Base-by-base conservation (phyloP, 768 basidiomycete species). In the Russula lepida region DNA sequence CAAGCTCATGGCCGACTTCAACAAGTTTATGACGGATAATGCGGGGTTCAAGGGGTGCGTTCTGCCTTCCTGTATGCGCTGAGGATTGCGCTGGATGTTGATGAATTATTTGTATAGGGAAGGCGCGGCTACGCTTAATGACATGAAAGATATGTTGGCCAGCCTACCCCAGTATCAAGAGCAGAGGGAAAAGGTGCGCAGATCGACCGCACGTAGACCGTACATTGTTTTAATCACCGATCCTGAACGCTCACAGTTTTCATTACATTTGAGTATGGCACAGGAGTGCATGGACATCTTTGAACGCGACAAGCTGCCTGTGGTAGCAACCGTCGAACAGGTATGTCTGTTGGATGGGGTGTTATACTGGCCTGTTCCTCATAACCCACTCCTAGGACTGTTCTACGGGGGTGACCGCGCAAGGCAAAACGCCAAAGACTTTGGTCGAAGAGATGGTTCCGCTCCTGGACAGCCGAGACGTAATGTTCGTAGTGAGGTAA, bases 81-180 rank as follows among this genome's bases (percentile, higher is more conserved):
- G 11, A 46, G 30, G 13, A 9, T 4, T 23, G 35, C 28, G 4
- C 25, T 19, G 27, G 19, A 21, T 21, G 35, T 39, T 27, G 60
- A 61, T 52, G 30, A 23, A 8, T 32, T 15, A 12, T 58, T 62
- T 49, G 53, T 59, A 27, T 59, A 87, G 88, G 28, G 84, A 91
- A 67, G 85, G 88, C 47, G 90, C 89, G 9, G 88, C 90, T 50
- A 94, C 84, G 68, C 72, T 99, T 50, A 95, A 94, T 69, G 95
- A 98, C 74, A 95, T 99, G 91, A 98, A 97, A 73, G 97, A 99
- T 69, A 97, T 98, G 95, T 78, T 99, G 35, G 97, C 97, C 33
- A 92, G 78, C 69, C 71, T 99, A 63, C 94, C 95, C 2, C 92
- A 97, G 73, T 97, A 89, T 68, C 90, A 95, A 74, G 94, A 97